Evolutionary conservation across 257 asterid species (phyloP), one percentile per base, ranked within the genome.

Genomic region (Solanum chaucha): DNA sequence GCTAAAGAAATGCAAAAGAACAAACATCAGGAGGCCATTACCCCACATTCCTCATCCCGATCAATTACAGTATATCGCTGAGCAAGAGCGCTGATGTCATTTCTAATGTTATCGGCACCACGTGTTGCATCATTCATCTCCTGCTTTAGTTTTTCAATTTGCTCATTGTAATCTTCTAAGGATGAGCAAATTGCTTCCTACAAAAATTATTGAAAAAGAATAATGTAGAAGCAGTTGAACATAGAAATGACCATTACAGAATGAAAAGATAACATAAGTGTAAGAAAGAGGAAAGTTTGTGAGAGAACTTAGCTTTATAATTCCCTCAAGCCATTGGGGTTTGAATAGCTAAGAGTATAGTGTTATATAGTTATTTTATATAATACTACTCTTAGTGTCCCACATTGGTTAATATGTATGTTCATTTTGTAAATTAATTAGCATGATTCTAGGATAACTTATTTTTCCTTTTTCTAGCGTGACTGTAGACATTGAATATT

Each of bases 121-220:
- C 89, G 94, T 0, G 99, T 97, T 86, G 99, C 97, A 93, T 97
- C 99, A 89, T 96, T 96, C 99, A 97, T 97, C 95, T 95, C 98
- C 92, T 95, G 94, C 90, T 97, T 97, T 86, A 97, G 94, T 87
- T 95, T 97, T 90, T 97, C 99, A 83, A 97, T 97, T 91, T 96
- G 98, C 86, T 94, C 98, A 83, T 97, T 95, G 92, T 97, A 97
- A 89, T 97, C 98, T 91, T 96, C 99, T 93, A 96, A 91, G 46
- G 99, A 95, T 72, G 98, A 88, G 93, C 99, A 96, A 86, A 96
- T 97, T 84, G 99, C 99, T 88, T 97, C 99, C 99, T 97, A 88
- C 90, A 91, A 87, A 78, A 82, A 64, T 86, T 58, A 74, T 75
- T 84, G 44, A 48, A 26, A 46, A 9, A 46, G 9, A 48, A 15